A percentile compares a stretch with the other conserved stretches of the same genome.
Evolutionary conservation across 1,284 basidiomycete species (phyloP).

Genomic region (Neonothopanus nambi): DNA sequence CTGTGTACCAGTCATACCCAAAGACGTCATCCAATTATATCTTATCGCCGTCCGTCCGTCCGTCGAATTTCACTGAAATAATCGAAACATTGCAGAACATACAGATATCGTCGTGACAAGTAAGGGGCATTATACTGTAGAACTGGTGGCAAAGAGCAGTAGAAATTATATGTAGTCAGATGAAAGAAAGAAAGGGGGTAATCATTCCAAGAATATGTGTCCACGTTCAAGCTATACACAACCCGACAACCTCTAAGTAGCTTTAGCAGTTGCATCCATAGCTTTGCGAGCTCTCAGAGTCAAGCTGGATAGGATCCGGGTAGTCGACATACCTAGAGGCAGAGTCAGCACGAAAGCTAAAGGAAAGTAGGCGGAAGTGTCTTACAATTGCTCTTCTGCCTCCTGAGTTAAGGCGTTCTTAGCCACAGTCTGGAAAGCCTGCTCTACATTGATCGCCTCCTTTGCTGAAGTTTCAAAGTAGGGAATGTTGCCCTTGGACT

Average conservation of each 20-base stretch:
- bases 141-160: conserved; percentile 2
- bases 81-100: not conserved
- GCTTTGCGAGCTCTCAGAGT: conserved; percentile 89
- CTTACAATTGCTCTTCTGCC: conserved; percentile 92
- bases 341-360: conserved; percentile 23
- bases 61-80: not conserved
- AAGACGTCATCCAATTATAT: not conserved
- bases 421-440: conserved; percentile 99
- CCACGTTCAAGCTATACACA: conserved; percentile 4
- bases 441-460: conserved; percentile 99
- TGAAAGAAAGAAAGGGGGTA: conserved; percentile 8
- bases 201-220: conserved; percentile 5
- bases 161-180: conserved; percentile 15
- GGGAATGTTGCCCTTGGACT: conserved; percentile 98
- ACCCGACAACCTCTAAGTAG: not conserved
- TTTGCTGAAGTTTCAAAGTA: conserved; percentile 99
- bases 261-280: conserved; percentile 90
- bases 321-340: conserved; percentile 89
- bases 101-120: conserved; percentile 9
- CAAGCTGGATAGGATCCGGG: conserved; percentile 98
- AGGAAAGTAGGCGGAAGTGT: conserved; percentile 24
- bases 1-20: not conserved
- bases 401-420: conserved; percentile 98
- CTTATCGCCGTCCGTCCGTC: not conserved
- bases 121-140: conserved; percentile 24